A percentile compares a stretch with the other conserved stretches of the same genome.
Evolutionary conservation across 768 basidiomycete species (phyloP).

Genomic region (Auricularia cornea): DNA sequence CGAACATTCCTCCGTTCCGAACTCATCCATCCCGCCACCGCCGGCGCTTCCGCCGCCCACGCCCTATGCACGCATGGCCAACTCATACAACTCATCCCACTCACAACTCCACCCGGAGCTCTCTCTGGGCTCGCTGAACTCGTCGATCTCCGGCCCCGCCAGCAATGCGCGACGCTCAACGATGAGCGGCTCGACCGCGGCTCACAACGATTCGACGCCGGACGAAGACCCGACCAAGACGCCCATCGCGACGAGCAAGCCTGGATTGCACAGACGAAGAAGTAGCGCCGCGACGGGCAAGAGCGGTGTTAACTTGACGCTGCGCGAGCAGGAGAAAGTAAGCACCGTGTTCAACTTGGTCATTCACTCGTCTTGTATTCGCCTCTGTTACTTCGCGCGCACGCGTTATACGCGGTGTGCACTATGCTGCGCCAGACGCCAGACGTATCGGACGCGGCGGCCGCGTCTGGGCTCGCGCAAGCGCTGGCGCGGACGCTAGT

Average conservation of each 20-base stretch:
- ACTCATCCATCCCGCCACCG: too few relatives aligned
- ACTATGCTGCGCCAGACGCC: too few relatives aligned
- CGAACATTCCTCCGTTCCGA: too few relatives aligned
- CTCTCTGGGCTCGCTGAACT: background rate
- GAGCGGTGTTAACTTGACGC: conserved; percentile 51
- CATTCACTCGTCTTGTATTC: background rate
- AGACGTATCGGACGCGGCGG: too few relatives aligned
- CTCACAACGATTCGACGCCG: background rate
- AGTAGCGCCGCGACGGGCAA: conserved; percentile 12
- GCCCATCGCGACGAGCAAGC: background rate
- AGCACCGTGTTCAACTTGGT: conserved; percentile 13
- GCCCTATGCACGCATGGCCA: background rate
- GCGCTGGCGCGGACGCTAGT: too few relatives aligned
- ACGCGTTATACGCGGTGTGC: too few relatives aligned
- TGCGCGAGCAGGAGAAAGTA: conserved; percentile 96
- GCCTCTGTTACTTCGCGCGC: background rate
- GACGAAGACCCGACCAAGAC: background rate
- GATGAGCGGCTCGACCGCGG: background rate
- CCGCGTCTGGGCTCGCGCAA: too few relatives aligned
- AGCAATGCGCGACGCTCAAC: background rate
- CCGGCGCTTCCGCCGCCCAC: background rate
- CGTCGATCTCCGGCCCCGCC: background rate
- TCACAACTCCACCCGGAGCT: background rate
- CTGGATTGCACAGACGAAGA: background rate
- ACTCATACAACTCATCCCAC: background rate